Base-by-base conservation (phyloP, 257 asterid genomes). In the Scutellaria minor region DNA sequence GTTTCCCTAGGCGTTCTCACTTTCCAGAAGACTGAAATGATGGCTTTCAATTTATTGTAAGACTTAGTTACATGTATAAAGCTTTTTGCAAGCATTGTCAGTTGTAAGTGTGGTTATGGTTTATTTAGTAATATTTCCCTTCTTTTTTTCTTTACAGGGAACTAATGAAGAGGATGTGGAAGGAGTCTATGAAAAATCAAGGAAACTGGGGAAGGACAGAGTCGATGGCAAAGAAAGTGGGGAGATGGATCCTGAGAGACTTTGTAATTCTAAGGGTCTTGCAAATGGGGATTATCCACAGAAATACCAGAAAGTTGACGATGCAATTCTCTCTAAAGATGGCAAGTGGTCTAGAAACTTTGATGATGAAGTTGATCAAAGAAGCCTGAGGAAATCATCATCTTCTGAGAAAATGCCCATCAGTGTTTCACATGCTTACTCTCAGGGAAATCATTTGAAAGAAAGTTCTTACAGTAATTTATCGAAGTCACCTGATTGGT, bases 11-110 rank as follows among this genome's bases (percentile, higher is more conserved):
- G 88, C 80, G 82, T 83, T 76, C 81, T 41, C 83, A 74, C 84
- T 81, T 83, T 81, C 89, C 84, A 76, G 97, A 88, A 83, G 95
- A 75, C 87, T 77, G 89, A 84, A 86, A 85, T 80, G 90, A 83
- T 90, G 97, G 89, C 87, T 79, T 82, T 86, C 84, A 81, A 55
- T 81, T 83, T 91, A 88, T 90, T 81, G 96, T 92, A 88, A 92
- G 96, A 90, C 71, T 79, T 83, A 78, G 83, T 82, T 82, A 81
- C 66, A 74, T 76, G 86, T 66, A 71, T 77, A 63, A 11, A 80
- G 39, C 42, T 58, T 76, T 75, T 78, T 70, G 84, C 66, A 46
- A 44, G 77, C 64, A 64, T 64, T 72, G 62, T 66, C 58, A 69
- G 67, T 68, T 79, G 68, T 48, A 31, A 67, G 35, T 46, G 45